Evolutionary conservation across 176 grass and related monocot species (phyloP), one percentile per base, ranked within the genome.

Genomic region (Eleusine coracana): DNA sequence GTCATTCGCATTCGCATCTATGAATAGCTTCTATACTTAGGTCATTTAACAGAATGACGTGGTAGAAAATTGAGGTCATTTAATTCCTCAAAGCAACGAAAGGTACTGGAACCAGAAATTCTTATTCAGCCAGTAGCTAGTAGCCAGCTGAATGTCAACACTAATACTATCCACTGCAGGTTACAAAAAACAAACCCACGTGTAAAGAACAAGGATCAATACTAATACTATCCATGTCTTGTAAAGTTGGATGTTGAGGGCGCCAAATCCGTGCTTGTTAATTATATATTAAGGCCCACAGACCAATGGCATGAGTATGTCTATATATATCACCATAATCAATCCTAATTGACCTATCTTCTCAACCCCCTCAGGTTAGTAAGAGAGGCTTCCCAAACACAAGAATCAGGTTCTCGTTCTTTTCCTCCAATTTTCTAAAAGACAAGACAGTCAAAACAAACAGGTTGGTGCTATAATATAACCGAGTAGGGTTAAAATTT

Each of bases 201-300:
- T 18, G 15, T 18, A 66, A 16, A 68, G 18, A 60, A 51, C 34
- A 77, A 5, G 40, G 14, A 76, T 81, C 67, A 75, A 81, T 2
- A 68, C 77, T 38, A 65, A 46, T 58, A 58, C 34, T 68, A 48
- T 55, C 52, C 15, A 74, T 27, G 65, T 45, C 16, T 86, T 68
- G 27, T 58, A 59, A n/a, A 66, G 51, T 68, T 58, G 50, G 14
- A 80, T 52, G 68, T 74, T 25, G 50, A 75, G 2, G 59, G 34
- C 46, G 60, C 21, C 54, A 56, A 18, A 56, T 20, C 21, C 21
- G 5, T 1, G 21, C 5, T 20, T 55, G 17, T 21, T 20, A 55
- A 55, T 25, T 25, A 18, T 20, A 56, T 56, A 56, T 56, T 4
- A 56, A 18, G 54, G 18, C 51, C 3, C 3, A 54, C 18, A 54